Base-by-base conservation (phyloP, 83 land plant genomes). In the Larix sibirica region DNA sequence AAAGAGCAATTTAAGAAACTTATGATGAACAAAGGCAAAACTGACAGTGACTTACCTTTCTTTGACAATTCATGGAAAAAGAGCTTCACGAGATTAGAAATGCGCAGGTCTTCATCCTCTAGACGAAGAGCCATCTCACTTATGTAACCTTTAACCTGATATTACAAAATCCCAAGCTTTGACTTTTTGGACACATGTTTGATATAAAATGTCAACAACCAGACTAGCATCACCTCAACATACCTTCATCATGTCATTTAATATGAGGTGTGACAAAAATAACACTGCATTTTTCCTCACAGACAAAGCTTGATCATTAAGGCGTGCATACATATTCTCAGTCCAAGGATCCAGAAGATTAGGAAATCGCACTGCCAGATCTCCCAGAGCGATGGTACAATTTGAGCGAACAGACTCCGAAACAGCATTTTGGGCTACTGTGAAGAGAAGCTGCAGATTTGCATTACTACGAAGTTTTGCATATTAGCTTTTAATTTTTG, bases 211-310 rank as follows among this genome's bases (percentile, higher is more conserved):
- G 4, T 23, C 4, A 70, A 81, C 24, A 16, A 40, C 2, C 31
- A 38, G 80, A 81, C 14, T 17, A 28, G 74, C 4, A 3, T 36
- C 17, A 81, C 28, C 0, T 21, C 28, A 62, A 68, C 44, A 40
- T 42, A 97, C 99, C 99, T 98, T 98, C 97, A 98, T 95, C 99
- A 98, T 98, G 82, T 96, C 99, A 92, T 98, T 98, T 74, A 98
- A 81, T 56, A 98, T 95, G 68, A 96, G 99, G 87, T 98, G 99
- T 73, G 97, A 94, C 80, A 98, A 92, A 79, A 98, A 99, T 61
- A 98, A 75, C 38, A 96, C 99, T 62, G 99, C 98, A 91, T 96
- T 98, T 82, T 98, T 98, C 71, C 99, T 83, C 23, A 98, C 99
- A 81, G 92, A 85, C 17, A 76, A 67, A 18, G 96, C 88, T 62